Percentiles rank a stretch among this genome's conserved stretches.
These are phyloP conservation scores for Alopecurus myosuroides DNA, from an alignment of 176 grass and related monocot genomes.

Conservation along the genomic window DNA sequence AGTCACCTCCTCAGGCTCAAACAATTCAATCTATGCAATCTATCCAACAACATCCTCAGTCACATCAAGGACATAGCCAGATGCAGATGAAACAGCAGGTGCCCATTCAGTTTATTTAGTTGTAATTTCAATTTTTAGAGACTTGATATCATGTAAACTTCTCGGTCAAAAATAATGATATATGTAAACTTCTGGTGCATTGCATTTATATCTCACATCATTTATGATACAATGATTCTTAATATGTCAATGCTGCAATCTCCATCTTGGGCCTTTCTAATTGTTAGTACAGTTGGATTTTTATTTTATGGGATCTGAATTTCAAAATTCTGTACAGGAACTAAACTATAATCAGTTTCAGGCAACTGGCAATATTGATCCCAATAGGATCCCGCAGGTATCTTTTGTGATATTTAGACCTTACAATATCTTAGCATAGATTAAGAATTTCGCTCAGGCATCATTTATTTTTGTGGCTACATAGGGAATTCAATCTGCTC, in stretches of 20 bases:
- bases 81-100: slow-evolving; percentile 75
- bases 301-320: slow-evolving; percentile 8
- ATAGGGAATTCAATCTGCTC: slow-evolving; percentile 72
- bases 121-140: slow-evolving; percentile 21
- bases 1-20: slow-evolving; percentile 62
- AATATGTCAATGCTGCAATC: not conserved
- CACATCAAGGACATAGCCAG: slow-evolving; percentile 73
- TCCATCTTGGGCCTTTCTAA: not conserved
- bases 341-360: slow-evolving; percentile 73
- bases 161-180: not conserved
- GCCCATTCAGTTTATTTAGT: slow-evolving; percentile 39
- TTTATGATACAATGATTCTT: not conserved
- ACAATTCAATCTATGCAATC: slow-evolving; percentile 49
- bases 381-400: slow-evolving; percentile 75
- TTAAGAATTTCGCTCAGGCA: not conserved
- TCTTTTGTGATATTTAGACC: slow-evolving; percentile 18
- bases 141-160: not conserved
- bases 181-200: not conserved
- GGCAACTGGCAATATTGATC: slow-evolving; percentile 55
- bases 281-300: slow-evolving; percentile 5
- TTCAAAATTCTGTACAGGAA: slow-evolving; percentile 48
- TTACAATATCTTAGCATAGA: not conserved
- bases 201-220: not conserved
- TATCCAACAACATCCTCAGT: slow-evolving; percentile 55
- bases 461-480: slow-evolving; percentile 2